A percentile compares a stretch with the other conserved stretches of the same genome.
Conservation (phyloP, 2,329 filamentous ascomycete genomes). For the Epichloe gansuensis region DNA sequence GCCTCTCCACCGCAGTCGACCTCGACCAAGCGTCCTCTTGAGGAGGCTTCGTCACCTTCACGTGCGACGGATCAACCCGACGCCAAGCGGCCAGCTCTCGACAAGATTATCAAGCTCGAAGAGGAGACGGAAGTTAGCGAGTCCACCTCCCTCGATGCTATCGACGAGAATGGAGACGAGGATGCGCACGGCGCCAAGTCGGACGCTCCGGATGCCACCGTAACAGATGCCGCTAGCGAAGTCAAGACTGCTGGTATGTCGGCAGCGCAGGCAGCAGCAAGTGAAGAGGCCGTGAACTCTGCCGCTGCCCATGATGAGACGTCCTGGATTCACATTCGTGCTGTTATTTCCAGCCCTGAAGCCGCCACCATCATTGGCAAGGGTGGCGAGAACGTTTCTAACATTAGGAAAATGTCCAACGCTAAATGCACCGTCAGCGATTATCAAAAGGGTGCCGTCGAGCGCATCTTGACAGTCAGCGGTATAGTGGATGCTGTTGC, state of each 20-base stretch:
- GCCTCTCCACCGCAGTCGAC: conserved; percentile 53
- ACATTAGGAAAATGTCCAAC: conserved; percentile 87
- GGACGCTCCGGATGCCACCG: conserved; percentile 14
- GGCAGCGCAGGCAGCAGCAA: conserved; percentile 14
- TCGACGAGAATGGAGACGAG: conserved; percentile 37
- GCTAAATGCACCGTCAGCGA: conserved; percentile 99
- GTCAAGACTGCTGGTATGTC: conserved; percentile 12
- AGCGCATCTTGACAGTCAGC: conserved; percentile 94
- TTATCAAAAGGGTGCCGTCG: conserved; percentile 91
- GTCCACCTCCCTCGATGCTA: conserved; percentile 20
- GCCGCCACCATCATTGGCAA: conserved; percentile 97
- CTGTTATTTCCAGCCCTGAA: conserved; percentile 93
- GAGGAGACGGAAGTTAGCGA: conserved; percentile 35
- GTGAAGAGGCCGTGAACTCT: conserved; percentile 25
- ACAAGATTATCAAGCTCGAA: conserved; percentile 71
- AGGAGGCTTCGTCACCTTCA: conserved; percentile 92
- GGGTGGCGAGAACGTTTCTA: conserved; percentile 94
- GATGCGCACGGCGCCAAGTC: conserved; percentile 37
- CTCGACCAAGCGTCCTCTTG: conserved; percentile 79
- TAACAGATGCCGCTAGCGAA: conserved; percentile 20
- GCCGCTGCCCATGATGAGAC: conserved; percentile 70
- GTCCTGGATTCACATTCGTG: conserved; percentile 91
- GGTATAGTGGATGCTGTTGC: conserved; percentile 92
- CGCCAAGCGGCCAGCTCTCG: conserved; percentile 88
- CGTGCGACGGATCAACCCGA: conserved; percentile 87